Evolutionary conservation across 228 moss, liverwort and hornwort genomes (phyloP).

Genomic region (Sphagnum magellanicum): DNA sequence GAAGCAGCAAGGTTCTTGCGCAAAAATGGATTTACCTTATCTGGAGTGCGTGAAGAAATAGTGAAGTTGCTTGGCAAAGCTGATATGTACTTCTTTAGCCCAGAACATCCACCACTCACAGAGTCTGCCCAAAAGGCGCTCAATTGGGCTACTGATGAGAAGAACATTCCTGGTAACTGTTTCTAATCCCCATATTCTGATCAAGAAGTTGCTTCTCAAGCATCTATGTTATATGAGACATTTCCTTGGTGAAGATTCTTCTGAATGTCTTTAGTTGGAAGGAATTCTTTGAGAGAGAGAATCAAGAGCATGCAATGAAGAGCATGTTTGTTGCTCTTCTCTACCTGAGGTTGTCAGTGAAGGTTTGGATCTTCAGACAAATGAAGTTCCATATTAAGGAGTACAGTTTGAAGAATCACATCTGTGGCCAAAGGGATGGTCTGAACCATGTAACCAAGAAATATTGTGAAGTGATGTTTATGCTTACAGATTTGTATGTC

Average conservation of each 20-base stretch:
- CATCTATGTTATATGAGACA: neutral
- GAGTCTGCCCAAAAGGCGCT: constrained; percentile 83
- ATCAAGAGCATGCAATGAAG: too few species aligned
- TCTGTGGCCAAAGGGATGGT: too few species aligned
- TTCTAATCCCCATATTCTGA: neutral
- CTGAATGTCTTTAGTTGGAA: neutral
- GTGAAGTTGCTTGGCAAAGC: constrained; percentile 90
- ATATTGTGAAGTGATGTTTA: too few species aligned
- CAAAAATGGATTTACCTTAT: constrained; percentile 69
- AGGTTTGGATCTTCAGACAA: too few species aligned
- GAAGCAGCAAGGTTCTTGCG: constrained; percentile 80
- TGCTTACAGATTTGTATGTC: too few species aligned
- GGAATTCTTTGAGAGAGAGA: neutral
- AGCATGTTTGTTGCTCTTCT: neutral
- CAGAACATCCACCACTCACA: constrained; percentile 92
- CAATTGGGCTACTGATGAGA: constrained; percentile 77
- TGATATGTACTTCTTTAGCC: constrained; percentile 98
- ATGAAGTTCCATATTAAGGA: neutral
- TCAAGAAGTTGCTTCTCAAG: too few species aligned
- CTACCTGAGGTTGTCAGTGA: neutral
- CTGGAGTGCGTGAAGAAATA: constrained; percentile 81
- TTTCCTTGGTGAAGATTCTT: neutral
- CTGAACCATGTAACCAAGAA: too few species aligned
- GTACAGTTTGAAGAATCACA: too few species aligned
- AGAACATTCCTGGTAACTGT: constrained; percentile 53